Base-by-base conservation (phyloP, 768 basidiomycete genomes). In the Pulveroboletus sp. region DNA sequence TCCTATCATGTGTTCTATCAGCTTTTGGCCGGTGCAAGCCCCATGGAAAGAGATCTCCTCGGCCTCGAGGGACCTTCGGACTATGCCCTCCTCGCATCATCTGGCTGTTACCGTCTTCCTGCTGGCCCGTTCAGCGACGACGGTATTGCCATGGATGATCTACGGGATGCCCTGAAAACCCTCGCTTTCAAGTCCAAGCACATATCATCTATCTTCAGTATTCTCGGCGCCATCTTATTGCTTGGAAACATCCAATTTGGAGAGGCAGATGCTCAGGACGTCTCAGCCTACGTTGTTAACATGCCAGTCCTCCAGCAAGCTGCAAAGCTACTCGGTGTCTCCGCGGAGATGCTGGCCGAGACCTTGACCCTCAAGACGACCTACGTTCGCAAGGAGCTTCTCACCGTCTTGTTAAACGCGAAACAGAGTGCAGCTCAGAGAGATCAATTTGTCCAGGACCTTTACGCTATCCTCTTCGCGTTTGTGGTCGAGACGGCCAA, bases 1-100 rank as follows among this genome's bases (percentile, higher is more conserved):
- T 74, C 78, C 21, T 84, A 76, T 63, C 83, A 84, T 57, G 72
- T 84, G 35, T 83, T 84, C 65, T 84, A 84, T 64, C 82, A 84
- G 57, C 71, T 84, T 46, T 65, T 84, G 33, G 78, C 82, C 27
- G 82, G 82, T 28, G 80, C 81, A 38, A 74, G 70, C 11, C 76
- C 79, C 21, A 62, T 71, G 31, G 80, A 84, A 56, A 71, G 81
- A 28, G 82, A 84, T 51, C 50, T 58, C 28, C 71, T 79, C 50
- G 68, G 70, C 33, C 64, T 84, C 24, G 82, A 83, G 55, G 82
- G 80, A 14, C 74, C 80, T 0, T 78, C 79, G 1, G 78, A 78
- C 46, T 84, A 83, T 53, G 69, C 74, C 15, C 72, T 84, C 8
- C 71, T 84, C 24, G 76, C 80, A 0, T 77, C 76, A 0, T 82